These are phyloP conservation scores for Coprinopsis sp. DNA, from an alignment of 768 basidiomycete genomes.

Conservation along the genomic window DNA sequence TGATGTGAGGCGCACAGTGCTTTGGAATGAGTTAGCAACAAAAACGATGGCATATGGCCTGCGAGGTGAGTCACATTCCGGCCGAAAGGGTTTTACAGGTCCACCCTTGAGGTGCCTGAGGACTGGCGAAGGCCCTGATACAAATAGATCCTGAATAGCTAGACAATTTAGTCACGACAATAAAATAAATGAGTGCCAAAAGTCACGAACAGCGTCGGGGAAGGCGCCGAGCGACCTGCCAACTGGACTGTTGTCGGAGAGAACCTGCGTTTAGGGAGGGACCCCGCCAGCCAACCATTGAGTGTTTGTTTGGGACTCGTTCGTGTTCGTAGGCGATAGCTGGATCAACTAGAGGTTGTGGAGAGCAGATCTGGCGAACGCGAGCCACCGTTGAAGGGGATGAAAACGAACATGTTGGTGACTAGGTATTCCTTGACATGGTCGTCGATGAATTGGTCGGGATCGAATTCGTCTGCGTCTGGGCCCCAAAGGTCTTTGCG, in stretches of 20 bases:
- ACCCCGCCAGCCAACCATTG: not conserved
- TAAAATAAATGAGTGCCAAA: too few relatives aligned
- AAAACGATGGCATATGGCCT: not conserved
- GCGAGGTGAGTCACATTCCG: not conserved
- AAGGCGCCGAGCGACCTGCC: not conserved
- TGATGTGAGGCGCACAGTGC: too few relatives aligned
- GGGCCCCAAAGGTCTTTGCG: slow-evolving; percentile 50
- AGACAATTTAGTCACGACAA: not conserved
- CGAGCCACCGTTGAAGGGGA: slow-evolving; percentile 34
- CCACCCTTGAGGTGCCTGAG: not conserved
- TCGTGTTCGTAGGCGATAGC: not conserved
- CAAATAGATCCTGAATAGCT: not conserved
- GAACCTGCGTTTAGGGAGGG: not conserved
- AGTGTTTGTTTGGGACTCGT: not conserved
- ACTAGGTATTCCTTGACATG: slow-evolving; percentile 40
- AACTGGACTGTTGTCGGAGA: not conserved
- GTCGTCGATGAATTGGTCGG: slow-evolving; percentile 53
- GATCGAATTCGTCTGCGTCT: slow-evolving; percentile 48
- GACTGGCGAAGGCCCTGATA: not conserved
- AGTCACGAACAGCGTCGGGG: not conserved
- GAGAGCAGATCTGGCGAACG: not conserved
- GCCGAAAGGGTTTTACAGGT: not conserved
- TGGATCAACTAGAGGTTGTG: not conserved
- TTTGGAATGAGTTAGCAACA: not conserved
- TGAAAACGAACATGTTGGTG: slow-evolving; percentile 40